Base-by-base conservation (phyloP, 805 yeast genomes). In the Saccharomyces mikatae region DNA sequence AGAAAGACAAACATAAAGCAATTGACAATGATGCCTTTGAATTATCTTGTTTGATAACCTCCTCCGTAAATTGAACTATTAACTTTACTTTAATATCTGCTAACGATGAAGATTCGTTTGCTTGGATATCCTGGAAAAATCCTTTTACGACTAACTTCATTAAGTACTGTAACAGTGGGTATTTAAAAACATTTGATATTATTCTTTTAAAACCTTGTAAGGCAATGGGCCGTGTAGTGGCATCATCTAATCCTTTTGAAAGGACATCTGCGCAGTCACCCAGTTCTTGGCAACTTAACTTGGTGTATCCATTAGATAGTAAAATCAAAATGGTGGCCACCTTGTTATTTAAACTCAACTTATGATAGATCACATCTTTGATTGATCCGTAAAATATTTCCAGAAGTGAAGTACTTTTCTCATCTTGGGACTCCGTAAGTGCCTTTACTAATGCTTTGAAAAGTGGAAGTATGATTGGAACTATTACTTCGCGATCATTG, bases 121-220 rank as follows among this genome's bases (percentile, higher is more conserved):
- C 30, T 48, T 49, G 44, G 50, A 66, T 61, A 31, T 64, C 55
- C 0, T 71, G 56, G 0, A 82, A 69, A 14, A 82, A 61, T 36
- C 70, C 70, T 8, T 82, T 79, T 2, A 86, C 67, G 29, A 81
- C 63, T 14, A 69, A 69, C 53, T 75, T 74, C 41, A 83, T 70
- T 1, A 79, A 65, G 3, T 60, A 53, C 4, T 72, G 68, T 6
- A 77, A 71, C 4, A 74, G 66, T 3, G 61, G 58, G 2, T 63
- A 54, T 0, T 60, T 59, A 4, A 44, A 30, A 17, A 51, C 21
- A 6, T 63, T 66, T 3, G 66, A 53, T 46, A 86, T 73, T 47
- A 88, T 70, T 0, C 84, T 74, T 60, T 78, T 84, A 51, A 86
- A 73, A 14, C 94, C 84, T 58, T 84, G 90, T 11, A 83, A 72